Base-by-base conservation (phyloP, 805 yeast genomes). In the Saturnispora quitensis region DNA sequence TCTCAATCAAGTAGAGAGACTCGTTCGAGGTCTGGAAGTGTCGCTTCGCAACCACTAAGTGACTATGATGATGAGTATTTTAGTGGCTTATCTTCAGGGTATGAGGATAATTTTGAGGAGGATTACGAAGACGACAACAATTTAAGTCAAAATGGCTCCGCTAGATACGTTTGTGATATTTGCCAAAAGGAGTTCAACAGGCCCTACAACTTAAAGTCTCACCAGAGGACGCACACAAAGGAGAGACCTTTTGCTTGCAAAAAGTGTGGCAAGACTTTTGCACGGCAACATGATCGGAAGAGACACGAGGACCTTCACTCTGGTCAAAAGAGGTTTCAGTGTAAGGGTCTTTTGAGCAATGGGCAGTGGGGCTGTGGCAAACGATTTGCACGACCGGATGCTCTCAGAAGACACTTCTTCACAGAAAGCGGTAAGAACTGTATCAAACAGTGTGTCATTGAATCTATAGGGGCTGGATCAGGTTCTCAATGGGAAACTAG, bases 161-260 rank as follows among this genome's bases (percentile, higher is more conserved):
- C 35, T 9, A 68, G 69, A 35, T 69, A 66, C 40, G 76, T 71
- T 24, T 72, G 70, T 43, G 69, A 70, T 42, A 63, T 70, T 28
- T 80, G 72, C 56, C 69, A 74, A 45, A 86, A 76, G 54, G 80
- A 74, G 56, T 80, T 75, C 50, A 67, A 57, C 40, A 57, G 62
- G 45, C 76, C 73, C 17, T 93, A 93, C 66, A 93, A 93, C 63
- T 72, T 91, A 58, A 88, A 91, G 59, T 87, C 96, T 0, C 99
- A 91, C 68, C 71, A 86, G 62, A 73, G 97, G 53, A 91, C 98
- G 0, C 99, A 87, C 64, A 86, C 95, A 0, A 63, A 63, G 50
- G 84, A 82, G 18, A 80, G 82, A 22, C 68, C 79, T 4, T 79
- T 78, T 62, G 78, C 79, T 65, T 70, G 79, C 60, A 78, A 78